Evolutionary conservation across 2,329 filamentous ascomycete species (phyloP).

Genomic region (Drechslerella dactyloides): DNA sequence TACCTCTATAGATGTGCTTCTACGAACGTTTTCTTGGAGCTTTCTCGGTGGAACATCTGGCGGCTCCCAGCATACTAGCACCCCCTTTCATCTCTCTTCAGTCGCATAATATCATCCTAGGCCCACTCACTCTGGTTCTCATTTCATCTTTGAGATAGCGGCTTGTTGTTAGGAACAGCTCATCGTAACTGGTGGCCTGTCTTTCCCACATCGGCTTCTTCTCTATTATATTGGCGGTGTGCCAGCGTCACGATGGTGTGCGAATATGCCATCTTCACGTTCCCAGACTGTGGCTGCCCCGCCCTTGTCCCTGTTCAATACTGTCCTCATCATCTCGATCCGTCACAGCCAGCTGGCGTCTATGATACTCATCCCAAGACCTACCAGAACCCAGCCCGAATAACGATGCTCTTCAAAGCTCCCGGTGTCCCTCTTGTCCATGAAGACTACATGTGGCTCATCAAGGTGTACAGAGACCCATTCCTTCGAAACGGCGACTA

Average conservation of each 20-base stretch:
- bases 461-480: slow-evolving; percentile 20
- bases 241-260: slow-evolving; percentile 19
- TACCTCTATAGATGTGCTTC: no score
- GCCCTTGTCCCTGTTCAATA: slow-evolving; percentile 41
- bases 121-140: no score
- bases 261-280: slow-evolving; percentile 36
- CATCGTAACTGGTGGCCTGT: no score
- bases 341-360: slow-evolving; percentile 7
- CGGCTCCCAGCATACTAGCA: no score
- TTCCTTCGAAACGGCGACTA: slow-evolving; percentile 10
- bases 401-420: slow-evolving; percentile 32
- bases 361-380: slow-evolving; percentile 5
- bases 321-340: slow-evolving; percentile 33
- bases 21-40: no score
- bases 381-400: slow-evolving; percentile 22
- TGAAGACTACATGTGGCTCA: slow-evolving; percentile 14
- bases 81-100: no score
- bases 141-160: no score
- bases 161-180: no score
- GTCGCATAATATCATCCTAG: no score
- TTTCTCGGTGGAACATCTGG: no score
- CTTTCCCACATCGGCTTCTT: no score
- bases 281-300: slow-evolving; percentile 28
- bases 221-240: no score
- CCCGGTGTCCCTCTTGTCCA: background rate